Evolutionary conservation across 441 rosid genomes (phyloP).

Genomic region (Lepidium campestre): DNA sequence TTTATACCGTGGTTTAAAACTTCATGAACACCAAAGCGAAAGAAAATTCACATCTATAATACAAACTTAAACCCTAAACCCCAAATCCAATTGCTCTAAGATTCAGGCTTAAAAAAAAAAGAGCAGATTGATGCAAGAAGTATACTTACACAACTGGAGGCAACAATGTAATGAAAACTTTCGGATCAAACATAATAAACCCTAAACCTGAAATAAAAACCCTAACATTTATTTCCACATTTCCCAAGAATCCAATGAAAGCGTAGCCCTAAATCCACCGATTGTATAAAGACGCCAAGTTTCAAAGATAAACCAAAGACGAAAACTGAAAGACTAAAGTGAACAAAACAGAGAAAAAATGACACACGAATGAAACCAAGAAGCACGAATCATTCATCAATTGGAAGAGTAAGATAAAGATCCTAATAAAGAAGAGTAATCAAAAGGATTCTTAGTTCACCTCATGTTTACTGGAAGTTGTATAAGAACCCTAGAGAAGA

Average conservation of each 20-base stretch:
- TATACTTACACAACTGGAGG: background rate
- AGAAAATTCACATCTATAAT: background rate
- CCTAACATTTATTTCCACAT: background rate
- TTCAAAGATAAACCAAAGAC: background rate
- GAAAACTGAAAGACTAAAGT: background rate
- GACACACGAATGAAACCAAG: background rate
- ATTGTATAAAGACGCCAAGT: background rate
- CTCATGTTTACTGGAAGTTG: constrained; percentile 24
- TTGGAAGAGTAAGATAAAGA: background rate
- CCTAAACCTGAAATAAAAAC: constrained; percentile 10
- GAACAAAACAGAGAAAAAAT: background rate
- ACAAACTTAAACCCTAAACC: constrained; percentile 15
- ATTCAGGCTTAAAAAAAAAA: background rate
- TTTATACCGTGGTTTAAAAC: background rate
- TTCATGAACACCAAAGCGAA: background rate
- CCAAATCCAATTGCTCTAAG: background rate
- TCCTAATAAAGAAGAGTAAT: background rate
- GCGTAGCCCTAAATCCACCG: background rate
- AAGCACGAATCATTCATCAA: constrained; percentile 3
- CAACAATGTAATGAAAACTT: background rate
- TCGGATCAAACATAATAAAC: background rate
- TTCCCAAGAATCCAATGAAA: constrained; percentile 1
- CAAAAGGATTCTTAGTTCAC: background rate
- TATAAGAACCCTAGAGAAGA: constrained; percentile 19
- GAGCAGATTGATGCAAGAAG: background rate